A percentile compares a stretch with the other conserved stretches of the same genome.
Evolutionary conservation across 495 filamentous ascomycete species (phyloP).

Genomic region (Saxispiralis lemnorum): DNA sequence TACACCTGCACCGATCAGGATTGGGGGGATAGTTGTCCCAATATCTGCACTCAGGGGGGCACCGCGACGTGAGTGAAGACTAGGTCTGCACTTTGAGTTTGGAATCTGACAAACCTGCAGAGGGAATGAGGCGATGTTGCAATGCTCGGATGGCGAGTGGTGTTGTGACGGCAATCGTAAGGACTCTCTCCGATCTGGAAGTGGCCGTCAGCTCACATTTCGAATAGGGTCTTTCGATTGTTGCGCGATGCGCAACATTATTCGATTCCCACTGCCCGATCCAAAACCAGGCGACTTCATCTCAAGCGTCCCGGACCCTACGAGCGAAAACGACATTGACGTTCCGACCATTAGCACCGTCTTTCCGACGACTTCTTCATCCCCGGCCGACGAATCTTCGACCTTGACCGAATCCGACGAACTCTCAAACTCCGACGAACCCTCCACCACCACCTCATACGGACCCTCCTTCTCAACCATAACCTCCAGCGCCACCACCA

Average conservation of each 20-base stretch:
- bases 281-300: constrained; percentile 6
- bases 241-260: constrained; percentile 4
- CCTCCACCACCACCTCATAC: too few relatives aligned
- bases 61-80: constrained; percentile 1
- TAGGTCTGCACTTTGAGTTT: too few relatives aligned
- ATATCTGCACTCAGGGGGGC: constrained; percentile 7
- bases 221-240: constrained; percentile 8
- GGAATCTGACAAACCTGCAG: not conserved
- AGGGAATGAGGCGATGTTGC: constrained; percentile 12
- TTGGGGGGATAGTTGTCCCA: constrained; percentile 7
- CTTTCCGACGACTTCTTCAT: too few relatives aligned
- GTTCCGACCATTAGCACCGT: too few relatives aligned
- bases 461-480: too few relatives aligned
- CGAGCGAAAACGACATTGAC: not conserved
- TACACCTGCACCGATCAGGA: constrained; percentile 13
- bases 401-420: too few relatives aligned
- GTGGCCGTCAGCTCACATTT: too few relatives aligned
- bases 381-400: not conserved
- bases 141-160: constrained; percentile 8
- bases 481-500: too few relatives aligned
- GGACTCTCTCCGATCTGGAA: not conserved
- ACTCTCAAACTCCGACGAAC: too few relatives aligned
- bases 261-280: constrained; percentile 5
- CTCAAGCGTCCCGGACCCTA: constrained; percentile 1
- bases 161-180: constrained; percentile 6